These are phyloP conservation scores for Parietaria judaica DNA, from an alignment of 306 rosid genomes.

Conservation along the genomic window DNA sequence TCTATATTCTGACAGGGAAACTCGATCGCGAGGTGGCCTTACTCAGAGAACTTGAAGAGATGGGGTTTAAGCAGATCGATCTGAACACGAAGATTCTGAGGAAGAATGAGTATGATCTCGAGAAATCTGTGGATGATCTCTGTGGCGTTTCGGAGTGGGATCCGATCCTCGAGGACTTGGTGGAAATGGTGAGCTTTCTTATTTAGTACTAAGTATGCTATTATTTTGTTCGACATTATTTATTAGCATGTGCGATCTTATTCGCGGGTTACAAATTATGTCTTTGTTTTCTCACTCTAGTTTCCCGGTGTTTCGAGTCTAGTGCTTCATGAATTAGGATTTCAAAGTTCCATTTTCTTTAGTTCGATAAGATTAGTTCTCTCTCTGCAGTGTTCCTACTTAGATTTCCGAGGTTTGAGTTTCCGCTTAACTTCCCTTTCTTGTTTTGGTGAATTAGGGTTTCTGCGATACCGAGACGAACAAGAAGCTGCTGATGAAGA, in stretches of 20 bases:
- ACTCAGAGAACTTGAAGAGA: constrained; percentile 67
- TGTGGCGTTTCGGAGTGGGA: constrained; percentile 78
- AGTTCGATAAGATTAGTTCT: too few species aligned
- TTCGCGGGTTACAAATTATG: too few species aligned
- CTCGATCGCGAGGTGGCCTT: constrained; percentile 43
- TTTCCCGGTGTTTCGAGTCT: too few species aligned
- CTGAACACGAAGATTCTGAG: constrained; percentile 76
- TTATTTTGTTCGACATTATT: neutral
- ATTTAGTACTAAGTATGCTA: neutral
- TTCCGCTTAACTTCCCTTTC: neutral
- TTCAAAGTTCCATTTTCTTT: neutral
- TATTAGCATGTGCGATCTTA: neutral
- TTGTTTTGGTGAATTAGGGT: constrained; percentile 44
- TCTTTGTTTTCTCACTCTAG: too few species aligned
- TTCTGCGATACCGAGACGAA: constrained; percentile 55
- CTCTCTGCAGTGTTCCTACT: too few species aligned
- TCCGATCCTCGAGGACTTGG: constrained; percentile 73
- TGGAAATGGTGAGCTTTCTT: constrained; percentile 56
- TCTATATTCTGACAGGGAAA: constrained; percentile 12
- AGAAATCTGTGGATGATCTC: constrained; percentile 65
- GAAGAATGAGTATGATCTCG: constrained; percentile 58
- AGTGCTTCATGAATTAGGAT: constrained; percentile 6
- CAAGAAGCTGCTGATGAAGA: constrained; percentile 65
- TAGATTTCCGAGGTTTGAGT: too few species aligned
- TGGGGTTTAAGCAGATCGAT: constrained; percentile 75